Evolutionary conservation across 1,284 basidiomycete species (phyloP).

Genomic region (Hemileia vastatrix): DNA sequence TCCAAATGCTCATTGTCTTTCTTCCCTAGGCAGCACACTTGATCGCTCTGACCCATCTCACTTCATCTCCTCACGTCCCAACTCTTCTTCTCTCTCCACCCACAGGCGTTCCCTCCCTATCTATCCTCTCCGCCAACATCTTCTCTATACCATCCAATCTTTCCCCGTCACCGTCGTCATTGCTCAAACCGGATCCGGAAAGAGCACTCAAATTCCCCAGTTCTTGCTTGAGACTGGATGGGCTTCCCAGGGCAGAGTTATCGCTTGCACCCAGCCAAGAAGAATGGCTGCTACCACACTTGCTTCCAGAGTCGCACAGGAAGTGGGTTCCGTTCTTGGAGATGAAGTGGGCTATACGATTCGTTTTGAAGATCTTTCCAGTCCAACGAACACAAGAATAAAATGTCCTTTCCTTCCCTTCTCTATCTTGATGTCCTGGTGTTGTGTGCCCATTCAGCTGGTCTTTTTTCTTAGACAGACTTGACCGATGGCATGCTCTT

Average conservation of each 20-base stretch:
- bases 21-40: conserved; percentile 54
- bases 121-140: conserved; percentile 23
- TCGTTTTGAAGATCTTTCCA: conserved; percentile 45
- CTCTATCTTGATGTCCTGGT: neutral
- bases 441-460: too few relatives aligned
- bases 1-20: neutral
- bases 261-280: conserved; percentile 43
- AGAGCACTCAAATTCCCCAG: conserved; percentile 94
- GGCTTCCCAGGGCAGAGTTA: conserved; percentile 35
- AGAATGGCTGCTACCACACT: conserved; percentile 44
- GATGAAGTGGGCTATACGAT: conserved; percentile 60
- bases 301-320: conserved; percentile 45
- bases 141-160: conserved; percentile 23
- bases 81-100: conserved; percentile 54
- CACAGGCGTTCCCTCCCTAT: conserved; percentile 52
- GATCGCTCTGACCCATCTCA: conserved; percentile 73
- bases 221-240: conserved; percentile 72
- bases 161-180: conserved; percentile 48
- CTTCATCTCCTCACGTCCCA: conserved; percentile 59
- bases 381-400: conserved; percentile 40
- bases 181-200: conserved; percentile 93
- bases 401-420: conserved; percentile 33
- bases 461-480: neutral
- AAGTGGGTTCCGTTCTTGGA: conserved; percentile 52
- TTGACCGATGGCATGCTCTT: conserved; percentile 7